Evolutionary conservation across 2,329 filamentous ascomycete species (phyloP), one percentile per base, ranked within the genome.

Genomic region (Aspergillus felis): DNA sequence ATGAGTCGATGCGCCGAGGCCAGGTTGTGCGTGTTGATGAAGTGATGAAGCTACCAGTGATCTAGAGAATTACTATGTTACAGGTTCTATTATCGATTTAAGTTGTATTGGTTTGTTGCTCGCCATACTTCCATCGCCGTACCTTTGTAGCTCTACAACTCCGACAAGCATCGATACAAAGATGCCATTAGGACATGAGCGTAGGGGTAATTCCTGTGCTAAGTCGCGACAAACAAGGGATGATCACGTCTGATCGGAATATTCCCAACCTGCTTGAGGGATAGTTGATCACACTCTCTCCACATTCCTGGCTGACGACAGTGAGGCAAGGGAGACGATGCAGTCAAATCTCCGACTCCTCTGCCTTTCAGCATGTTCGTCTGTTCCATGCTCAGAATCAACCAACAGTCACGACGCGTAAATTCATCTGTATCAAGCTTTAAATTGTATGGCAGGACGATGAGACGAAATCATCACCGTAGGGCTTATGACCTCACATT

Each of bases 21-120:
- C 78, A 84, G 58, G 79, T 82, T 0, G 79, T 87, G 0, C 79
- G 79, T 38, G 81, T 86, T 0, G 80, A 84, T 51, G 82, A 85
- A 58, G 57, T 74, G 8, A 48, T 62, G 14, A 28, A 38, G 32
- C 14, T 38, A 5, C 32, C 32, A 17, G 5, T 38, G 9, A 10
- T 29, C 14, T 38, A 38, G 32, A 17, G 29, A 17, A 38, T 17
- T n/a, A 7, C 14, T 38, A 17, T 38, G 5, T 38, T 17, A 17
- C 6, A 17, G 32, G 4, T 12, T 17, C 2, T 38, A 17, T 14
- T 35, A 38, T 38, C 4, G 1, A 17, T 17, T 17, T 38, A 7
- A 2, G 12, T 29, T 25, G 25, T 25, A 29, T 4, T 12, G 28
- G 10, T 29, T 7, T 14, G 5, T n/a, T 38, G 32, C 14, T 35